Evolutionary conservation across 192 early-diverging fungal genomes (phyloP), one percentile per base, ranked within the genome.

Genomic region (Funneliformis mosseae): DNA sequence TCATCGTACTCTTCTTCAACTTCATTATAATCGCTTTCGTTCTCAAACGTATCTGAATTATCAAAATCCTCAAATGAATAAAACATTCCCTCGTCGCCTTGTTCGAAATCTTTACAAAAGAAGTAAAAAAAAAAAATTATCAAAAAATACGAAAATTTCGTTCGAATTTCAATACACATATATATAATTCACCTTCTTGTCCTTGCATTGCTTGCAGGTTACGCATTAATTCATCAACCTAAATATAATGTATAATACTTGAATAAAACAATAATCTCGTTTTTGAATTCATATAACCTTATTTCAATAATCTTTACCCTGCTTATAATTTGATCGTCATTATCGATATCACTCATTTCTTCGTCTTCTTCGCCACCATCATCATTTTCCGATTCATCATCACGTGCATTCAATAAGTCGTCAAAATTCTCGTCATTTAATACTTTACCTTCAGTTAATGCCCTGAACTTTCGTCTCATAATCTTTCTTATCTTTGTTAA

Each of bases 401-500:
- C 66, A 55, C 28, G 18, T 16, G 23, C 27, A 18, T 76, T 23
- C 21, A 79, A 27, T 9, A 79, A 21, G 18, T 79, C 77, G 8
- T 79, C 48, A 69, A 79, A 79, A 46, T 46, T 48, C 27, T 79
- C 43, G 7, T 79, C 77, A 5, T 28, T n/a, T 18, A 79, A 33
- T 12, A 69, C 48, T 11, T 39, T 61, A 68, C 48, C 67, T 50
- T 79, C 66, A 21, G 27, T 21, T 25, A 79, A 69, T 39, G 77
- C 77, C 27, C 46, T 61, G 14, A 79, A 61, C 68, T 79, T 79
- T 64, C 64, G 62, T 21, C 77, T 60, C 67, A 79, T 50, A 18
- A 79, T 28, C 18, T 79, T 79, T 16, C 77, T 41, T 66, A 79
- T 79, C 50, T 79, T 79, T 46, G 38, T 8, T 27, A 79, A 11